Conservation (phyloP, 1,284 basidiomycete genomes). For the Puccinia novopanici region DNA sequence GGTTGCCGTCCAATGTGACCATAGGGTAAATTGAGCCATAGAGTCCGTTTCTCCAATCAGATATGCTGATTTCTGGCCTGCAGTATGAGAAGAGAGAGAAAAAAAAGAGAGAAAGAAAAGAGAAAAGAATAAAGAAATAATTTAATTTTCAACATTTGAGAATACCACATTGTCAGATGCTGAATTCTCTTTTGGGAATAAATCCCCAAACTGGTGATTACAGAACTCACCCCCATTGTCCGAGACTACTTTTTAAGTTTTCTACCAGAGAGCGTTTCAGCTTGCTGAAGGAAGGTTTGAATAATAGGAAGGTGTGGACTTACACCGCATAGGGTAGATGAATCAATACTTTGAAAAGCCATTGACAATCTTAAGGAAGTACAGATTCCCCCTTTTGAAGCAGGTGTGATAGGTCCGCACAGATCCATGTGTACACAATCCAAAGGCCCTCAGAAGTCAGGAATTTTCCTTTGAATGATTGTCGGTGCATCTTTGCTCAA, state of each 20-base stretch:
- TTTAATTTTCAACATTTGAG: too few species aligned
- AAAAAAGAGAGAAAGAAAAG: too few species aligned
- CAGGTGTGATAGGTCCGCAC: slow-evolving; percentile 13
- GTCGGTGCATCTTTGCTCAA: not conserved
- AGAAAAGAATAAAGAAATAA: too few species aligned
- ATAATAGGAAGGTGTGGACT: not conserved
- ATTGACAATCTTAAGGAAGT: slow-evolving; percentile 16
- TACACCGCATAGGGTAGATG: slow-evolving; percentile 2
- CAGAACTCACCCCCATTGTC: not conserved
- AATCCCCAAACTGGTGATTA: too few species aligned
- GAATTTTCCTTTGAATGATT: not conserved
- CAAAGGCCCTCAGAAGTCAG: not conserved
- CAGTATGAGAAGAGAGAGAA: too few species aligned
- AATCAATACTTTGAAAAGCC: not conserved
- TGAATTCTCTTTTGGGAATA: too few species aligned
- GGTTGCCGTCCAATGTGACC: too few species aligned
- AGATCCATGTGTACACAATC: slow-evolving; percentile 5
- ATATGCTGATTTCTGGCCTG: too few species aligned
- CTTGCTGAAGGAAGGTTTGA: not conserved
- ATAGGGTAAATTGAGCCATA: too few species aligned
- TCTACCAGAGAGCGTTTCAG: not conserved
- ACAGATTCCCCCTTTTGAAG: not conserved
- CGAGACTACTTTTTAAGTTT: not conserved
- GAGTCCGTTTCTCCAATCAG: too few species aligned
- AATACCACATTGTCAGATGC: too few species aligned